Evolutionary conservation across 352 stramenopile genomes (phyloP).

Genomic region (Globisporangium okanoganense): DNA sequence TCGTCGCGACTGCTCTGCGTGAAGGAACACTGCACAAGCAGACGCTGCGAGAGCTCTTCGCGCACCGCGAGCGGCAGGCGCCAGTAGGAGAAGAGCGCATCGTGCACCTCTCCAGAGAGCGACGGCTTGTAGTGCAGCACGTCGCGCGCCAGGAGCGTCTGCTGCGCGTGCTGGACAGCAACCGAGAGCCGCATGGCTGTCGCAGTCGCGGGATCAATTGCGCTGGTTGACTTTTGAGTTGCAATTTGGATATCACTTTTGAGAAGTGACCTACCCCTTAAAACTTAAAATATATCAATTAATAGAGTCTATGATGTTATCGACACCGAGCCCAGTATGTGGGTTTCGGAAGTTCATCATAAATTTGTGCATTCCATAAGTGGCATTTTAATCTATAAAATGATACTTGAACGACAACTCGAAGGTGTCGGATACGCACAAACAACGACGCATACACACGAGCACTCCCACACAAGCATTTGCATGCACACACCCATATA

Average conservation of each 20-base stretch:
- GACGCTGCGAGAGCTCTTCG: slow-evolving; percentile 10
- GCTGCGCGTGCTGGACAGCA: slow-evolving; percentile 1
- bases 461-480: background rate
- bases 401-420: no score
- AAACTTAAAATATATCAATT: no score
- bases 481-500: background rate
- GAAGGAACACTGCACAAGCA: slow-evolving; percentile 21
- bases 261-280: background rate
- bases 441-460: background rate
- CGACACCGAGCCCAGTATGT: no score
- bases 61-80: slow-evolving; percentile 20
- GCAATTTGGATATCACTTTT: background rate
- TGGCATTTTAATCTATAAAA: no score
- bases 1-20: slow-evolving; percentile 8
- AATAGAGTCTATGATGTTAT: no score
- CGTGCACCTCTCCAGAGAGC: slow-evolving; percentile 38
- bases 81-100: slow-evolving; percentile 53
- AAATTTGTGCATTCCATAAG: no score
- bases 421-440: no score
- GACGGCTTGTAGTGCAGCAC: slow-evolving; percentile 23
- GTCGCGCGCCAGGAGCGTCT: background rate
- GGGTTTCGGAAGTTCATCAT: no score
- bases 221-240: background rate
- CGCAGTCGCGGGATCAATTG: background rate
- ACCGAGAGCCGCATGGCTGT: background rate